Evolutionary conservation across 345 rosid genomes (phyloP), one percentile per base, ranked within the genome.

Genomic region (Ceriops decandra): DNA sequence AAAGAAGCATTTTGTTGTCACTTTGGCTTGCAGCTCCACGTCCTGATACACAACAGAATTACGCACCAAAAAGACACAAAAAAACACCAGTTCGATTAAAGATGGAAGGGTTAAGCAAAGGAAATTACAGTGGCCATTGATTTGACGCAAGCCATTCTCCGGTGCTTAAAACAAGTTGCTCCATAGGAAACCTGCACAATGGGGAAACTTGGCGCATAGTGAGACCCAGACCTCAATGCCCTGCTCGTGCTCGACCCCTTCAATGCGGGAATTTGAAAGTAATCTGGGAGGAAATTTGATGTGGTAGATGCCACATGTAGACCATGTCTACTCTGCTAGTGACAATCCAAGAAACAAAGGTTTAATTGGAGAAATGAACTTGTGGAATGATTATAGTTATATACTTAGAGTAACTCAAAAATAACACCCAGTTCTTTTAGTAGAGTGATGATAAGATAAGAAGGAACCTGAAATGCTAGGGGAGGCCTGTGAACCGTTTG

Each of bases 1-100:
- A 85, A 93, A 93, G 87, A 84, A 91, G 82, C 77, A 74, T 74
- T 88, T 91, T 73, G 77, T 78, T 56, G 97, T 91, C 79, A 93
- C 92, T 80, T 89, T 82, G 4, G 90, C 91, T 78, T 85, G 91
- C 68, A 84, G 82, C 76, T 78, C 89, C 66, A 85, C 80, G 64
- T 86, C 96, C 93, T 90, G 70, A 64, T 60, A 60, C 19, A 24
- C 61, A 68, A 59, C 10, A 57, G 10, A 71, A 46, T 28, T 22
- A 58, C 21, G 63, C 47, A 21, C 28, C 59, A 10, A 10, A 24
- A 56, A 30, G 47, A 21, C 9, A 33, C 6, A 54, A 2, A 11
- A 24, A 10, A 66, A 54, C 31, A 52, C 33, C 52, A 51, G 28
- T 35, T 21, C 11, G 42, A 31, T 13, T 26, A 13, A 63, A 6